A percentile compares a stretch with the other conserved stretches of the same genome.
phyloP scores from a whole-genome alignment of 1,284 basidiomycete genomes.

The Tilletia walkeri region DNA sequence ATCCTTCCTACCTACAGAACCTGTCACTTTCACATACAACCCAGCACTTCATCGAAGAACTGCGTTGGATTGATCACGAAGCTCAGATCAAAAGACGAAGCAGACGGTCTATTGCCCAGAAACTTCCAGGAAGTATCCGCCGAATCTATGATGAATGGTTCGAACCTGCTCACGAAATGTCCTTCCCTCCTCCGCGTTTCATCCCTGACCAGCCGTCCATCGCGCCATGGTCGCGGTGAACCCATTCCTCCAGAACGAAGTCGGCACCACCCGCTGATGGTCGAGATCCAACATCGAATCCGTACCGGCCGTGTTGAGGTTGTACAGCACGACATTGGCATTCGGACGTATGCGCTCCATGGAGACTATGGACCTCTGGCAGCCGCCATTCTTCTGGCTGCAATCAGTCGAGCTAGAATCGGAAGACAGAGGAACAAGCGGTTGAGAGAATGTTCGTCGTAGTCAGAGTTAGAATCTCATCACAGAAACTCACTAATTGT shows the following conservation, averaged over 20 bases:
- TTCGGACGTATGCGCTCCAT: constrained; percentile 25
- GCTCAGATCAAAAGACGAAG: too few relatives aligned
- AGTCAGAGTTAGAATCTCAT: not conserved
- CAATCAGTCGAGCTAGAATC: not conserved
- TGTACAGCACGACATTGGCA: constrained; percentile 32
- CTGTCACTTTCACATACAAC: too few relatives aligned
- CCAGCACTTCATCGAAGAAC: too few relatives aligned
- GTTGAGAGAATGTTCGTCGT: not conserved
- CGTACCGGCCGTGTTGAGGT: constrained; percentile 40
- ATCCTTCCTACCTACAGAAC: too few relatives aligned
- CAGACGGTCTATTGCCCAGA: too few relatives aligned
- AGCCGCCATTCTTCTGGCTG: constrained; percentile 29
- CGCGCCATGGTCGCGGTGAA: not conserved
- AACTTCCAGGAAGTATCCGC: too few relatives aligned
- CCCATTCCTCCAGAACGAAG: constrained; percentile 1
- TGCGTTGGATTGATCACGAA: too few relatives aligned
- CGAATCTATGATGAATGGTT: too few relatives aligned
- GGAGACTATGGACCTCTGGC: constrained; percentile 38
- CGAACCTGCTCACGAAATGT: too few relatives aligned
- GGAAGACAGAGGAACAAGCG: too few relatives aligned
- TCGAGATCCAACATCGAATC: constrained; percentile 35
- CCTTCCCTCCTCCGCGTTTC: not conserved
- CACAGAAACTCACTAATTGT: constrained; percentile 29
- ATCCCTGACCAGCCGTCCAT: not conserved
- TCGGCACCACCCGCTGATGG: not conserved